These are phyloP conservation scores for Limnomonas spitsbergensis DNA, from an alignment of 139 green algal species.

Conservation along the genomic window DNA sequence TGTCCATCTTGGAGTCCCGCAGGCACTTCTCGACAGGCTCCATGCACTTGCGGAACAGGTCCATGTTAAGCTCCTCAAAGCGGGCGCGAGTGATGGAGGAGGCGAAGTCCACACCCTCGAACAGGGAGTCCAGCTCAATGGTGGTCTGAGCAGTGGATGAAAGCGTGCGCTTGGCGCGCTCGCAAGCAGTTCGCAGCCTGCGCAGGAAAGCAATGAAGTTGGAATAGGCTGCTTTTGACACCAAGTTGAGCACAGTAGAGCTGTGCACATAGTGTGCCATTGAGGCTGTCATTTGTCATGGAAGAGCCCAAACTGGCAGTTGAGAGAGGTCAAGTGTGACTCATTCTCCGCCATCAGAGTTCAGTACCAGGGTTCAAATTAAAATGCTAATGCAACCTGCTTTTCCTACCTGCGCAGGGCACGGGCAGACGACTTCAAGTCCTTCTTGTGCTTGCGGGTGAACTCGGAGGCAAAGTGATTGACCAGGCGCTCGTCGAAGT, in stretches of 20 bases:
- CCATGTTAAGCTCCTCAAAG: slow-evolving; percentile 99
- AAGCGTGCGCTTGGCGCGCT: slow-evolving; percentile 92
- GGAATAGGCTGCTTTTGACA: too few relatives aligned
- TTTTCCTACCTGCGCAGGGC: slow-evolving; percentile 38
- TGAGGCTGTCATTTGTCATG: too few relatives aligned
- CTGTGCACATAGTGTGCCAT: too few relatives aligned
- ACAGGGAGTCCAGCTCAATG: slow-evolving; percentile 97
- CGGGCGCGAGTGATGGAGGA: slow-evolving; percentile 88
- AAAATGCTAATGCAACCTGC: not conserved
- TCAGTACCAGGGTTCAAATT: too few relatives aligned
- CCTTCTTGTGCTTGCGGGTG: slow-evolving; percentile 99
- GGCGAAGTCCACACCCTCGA: slow-evolving; percentile 97
- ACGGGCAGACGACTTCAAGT: slow-evolving; percentile 72
- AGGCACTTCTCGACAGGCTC: slow-evolving; percentile 94
- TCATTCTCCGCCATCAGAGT: too few relatives aligned
- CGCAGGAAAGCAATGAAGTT: slow-evolving; percentile 13
- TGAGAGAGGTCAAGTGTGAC: too few relatives aligned
- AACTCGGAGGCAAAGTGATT: slow-evolving; percentile 92
- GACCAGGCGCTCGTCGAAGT: slow-evolving; percentile 96
- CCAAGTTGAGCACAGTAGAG: too few relatives aligned
- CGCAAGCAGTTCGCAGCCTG: slow-evolving; percentile 79
- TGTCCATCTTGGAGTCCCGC: slow-evolving; percentile 89
- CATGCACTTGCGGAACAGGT: slow-evolving; percentile 99
- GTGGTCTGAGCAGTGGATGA: slow-evolving; percentile 82
- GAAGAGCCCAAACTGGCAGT: too few relatives aligned